Conservation (phyloP, 768 basidiomycete species). For the Hygrophoropsis aurantiaca region DNA sequence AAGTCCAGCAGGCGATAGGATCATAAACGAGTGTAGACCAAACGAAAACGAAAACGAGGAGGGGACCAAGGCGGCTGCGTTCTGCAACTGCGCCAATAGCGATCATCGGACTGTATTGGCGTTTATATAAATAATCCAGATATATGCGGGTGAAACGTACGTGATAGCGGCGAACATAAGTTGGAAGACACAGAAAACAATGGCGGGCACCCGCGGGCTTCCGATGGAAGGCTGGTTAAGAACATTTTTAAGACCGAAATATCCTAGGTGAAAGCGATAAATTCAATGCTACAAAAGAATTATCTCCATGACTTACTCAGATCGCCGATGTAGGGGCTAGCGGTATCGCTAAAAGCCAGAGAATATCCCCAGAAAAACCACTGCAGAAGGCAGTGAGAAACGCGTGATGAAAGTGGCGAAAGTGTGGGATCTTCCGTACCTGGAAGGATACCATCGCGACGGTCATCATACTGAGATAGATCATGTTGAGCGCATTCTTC, state of each 20-base stretch:
- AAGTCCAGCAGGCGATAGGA: conserved; percentile 95
- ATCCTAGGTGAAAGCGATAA: conserved; percentile 42
- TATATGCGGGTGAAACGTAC: conserved; percentile 40
- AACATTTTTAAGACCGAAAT: conserved; percentile 84
- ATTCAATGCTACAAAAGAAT: not conserved
- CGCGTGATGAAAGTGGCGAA: not conserved
- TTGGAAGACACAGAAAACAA: conserved; percentile 85
- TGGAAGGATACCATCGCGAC: conserved; percentile 83
- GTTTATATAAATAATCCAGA: not conserved
- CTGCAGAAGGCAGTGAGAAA: conserved; percentile 35
- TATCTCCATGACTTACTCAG: conserved; percentile 64
- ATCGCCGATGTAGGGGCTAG: conserved; percentile 77
- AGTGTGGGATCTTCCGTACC: conserved; percentile 38
- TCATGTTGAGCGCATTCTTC: conserved; percentile 93
- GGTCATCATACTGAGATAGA: conserved; percentile 75
- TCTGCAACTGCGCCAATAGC: conserved; percentile 94
- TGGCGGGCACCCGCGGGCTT: conserved; percentile 63
- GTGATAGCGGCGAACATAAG: conserved; percentile 90
- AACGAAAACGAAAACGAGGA: conserved; percentile 85
- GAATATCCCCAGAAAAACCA: conserved; percentile 99
- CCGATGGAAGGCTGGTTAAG: conserved; percentile 75
- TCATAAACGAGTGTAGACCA: conserved; percentile 93
- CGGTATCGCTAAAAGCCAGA: conserved; percentile 83
- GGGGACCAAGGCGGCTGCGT: conserved; percentile 79
- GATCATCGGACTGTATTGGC: conserved; percentile 65